Evolutionary conservation across 2,329 filamentous ascomycete species (phyloP), one percentile per base, ranked within the genome.

Genomic region (Colletotrichum siamense): DNA sequence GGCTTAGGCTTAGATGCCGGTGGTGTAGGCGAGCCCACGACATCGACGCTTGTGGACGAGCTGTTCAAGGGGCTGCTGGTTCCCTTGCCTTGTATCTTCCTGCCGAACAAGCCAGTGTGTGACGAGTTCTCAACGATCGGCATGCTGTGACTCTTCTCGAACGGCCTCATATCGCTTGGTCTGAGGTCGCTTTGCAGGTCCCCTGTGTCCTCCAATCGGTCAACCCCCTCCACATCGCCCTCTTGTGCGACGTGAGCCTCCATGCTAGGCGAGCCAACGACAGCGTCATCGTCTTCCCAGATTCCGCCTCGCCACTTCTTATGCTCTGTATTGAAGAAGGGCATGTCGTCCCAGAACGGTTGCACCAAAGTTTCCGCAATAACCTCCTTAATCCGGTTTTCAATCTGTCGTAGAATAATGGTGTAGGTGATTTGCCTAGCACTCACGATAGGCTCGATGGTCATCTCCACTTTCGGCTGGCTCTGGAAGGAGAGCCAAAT

Each of bases 311-410:
- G 91, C 89, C 95, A 96, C 24, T 88, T 86, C 83, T 98, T 95
- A 73, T 91, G 88, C 72, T 93, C 90, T 0, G 96, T 99, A 80
- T 94, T 92, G 82, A 95, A 94, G 84, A 99, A 99, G 0, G 97
- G 96, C 28, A 95, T 91, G 82, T 99, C 97, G 79, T 99, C 97
- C 96, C 97, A 99, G 82, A 98, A 98, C 0, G 97, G 97, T 72
- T 94, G 88, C 3, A 99, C 97, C 24, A 99, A 84, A 2, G 96
- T 98, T 85, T 99, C 97, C 12, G 94, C 95, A 76, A 99, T 90
- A 10, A 98, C 96, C 84, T 98, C 96, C 81, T 98, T 95, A 83
- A 99, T 98, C 66, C 96, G 91, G 81, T 95, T 98, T 85, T 99
- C 97, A 75, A 99, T 99, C 77, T 98, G 95, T 66, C 96, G 92